phyloP scores from a whole-genome alignment of 352 stramenopile genomes.

The Phytophthora podocarpi region DNA sequence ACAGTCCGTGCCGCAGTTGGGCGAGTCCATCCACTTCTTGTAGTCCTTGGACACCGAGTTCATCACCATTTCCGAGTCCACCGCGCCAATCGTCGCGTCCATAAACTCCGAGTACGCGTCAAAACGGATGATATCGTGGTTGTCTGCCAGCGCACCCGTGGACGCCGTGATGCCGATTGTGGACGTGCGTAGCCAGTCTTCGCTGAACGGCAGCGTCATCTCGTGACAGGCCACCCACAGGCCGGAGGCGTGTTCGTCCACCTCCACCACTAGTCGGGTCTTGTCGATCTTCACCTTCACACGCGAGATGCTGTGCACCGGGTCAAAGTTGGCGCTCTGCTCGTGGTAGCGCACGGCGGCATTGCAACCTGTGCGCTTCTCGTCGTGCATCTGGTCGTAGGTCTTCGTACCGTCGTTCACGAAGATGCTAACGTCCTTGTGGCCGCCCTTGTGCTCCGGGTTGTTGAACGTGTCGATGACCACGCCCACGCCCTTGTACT shows the following conservation, averaged over 20 bases:
- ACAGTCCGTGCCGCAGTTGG: slow-evolving; percentile 77
- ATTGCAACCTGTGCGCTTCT: slow-evolving; percentile 75
- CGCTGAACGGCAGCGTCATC: slow-evolving; percentile 59
- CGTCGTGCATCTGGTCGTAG: slow-evolving; percentile 68
- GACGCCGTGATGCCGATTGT: slow-evolving; percentile 81
- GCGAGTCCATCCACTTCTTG: slow-evolving; percentile 83
- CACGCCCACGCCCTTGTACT: slow-evolving; percentile 77
- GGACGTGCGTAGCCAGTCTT: slow-evolving; percentile 60
- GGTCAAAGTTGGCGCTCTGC: slow-evolving; percentile 76
- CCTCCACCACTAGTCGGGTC: slow-evolving; percentile 61
- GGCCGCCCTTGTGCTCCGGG: slow-evolving; percentile 77
- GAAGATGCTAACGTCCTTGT: slow-evolving; percentile 87
- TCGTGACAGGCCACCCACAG: slow-evolving; percentile 74
- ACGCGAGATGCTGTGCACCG: slow-evolving; percentile 81
- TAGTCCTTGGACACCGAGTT: slow-evolving; percentile 88
- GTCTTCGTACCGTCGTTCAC: slow-evolving; percentile 82
- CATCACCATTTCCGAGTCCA: slow-evolving; percentile 75
- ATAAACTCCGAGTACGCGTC: slow-evolving; percentile 67
- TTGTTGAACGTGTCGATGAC: slow-evolving; percentile 90
- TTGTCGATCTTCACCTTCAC: slow-evolving; percentile 80
- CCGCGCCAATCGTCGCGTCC: slow-evolving; percentile 43
- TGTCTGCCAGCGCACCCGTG: slow-evolving; percentile 82
- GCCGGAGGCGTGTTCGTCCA: slow-evolving; percentile 63
- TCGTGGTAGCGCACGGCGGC: slow-evolving; percentile 81
- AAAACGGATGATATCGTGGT: slow-evolving; percentile 86